These are phyloP conservation scores for Venturia nashicola DNA, from an alignment of 2,329 filamentous ascomycete genomes.

Conservation along the genomic window DNA sequence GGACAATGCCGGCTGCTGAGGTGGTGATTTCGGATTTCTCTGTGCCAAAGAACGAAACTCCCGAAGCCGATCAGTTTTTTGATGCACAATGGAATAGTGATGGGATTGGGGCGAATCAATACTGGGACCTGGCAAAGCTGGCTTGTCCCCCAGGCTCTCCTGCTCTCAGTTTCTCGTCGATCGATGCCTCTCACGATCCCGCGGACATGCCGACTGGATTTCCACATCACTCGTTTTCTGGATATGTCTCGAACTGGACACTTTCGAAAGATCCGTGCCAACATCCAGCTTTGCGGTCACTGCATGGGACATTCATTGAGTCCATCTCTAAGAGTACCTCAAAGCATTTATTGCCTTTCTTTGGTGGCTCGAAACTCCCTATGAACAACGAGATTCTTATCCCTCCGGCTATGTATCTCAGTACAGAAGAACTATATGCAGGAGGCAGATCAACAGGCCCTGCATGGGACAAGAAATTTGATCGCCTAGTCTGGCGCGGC, in stretches of 20 bases:
- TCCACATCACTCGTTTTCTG: slow-evolving; percentile 24
- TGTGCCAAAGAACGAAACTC: slow-evolving; percentile 14
- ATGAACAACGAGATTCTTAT: slow-evolving; percentile 41
- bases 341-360: slow-evolving; percentile 34
- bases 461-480: slow-evolving; percentile 30
- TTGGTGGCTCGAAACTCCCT: slow-evolving; percentile 36
- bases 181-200: slow-evolving; percentile 26
- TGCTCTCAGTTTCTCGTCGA: slow-evolving; percentile 20
- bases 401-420: slow-evolving; percentile 38
- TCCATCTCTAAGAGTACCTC: slow-evolving; percentile 32
- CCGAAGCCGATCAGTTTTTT: slow-evolving; percentile 7
- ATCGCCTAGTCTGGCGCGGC: slow-evolving; percentile 34
- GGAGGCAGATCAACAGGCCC: slow-evolving; percentile 23
- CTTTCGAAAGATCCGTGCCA: slow-evolving; percentile 31
- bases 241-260: slow-evolving; percentile 37
- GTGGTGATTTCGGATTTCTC: slow-evolving; percentile 20
- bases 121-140: slow-evolving; percentile 30
- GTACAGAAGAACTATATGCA: slow-evolving; percentile 29
- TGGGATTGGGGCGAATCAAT: slow-evolving; percentile 19
- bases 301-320: slow-evolving; percentile 37
- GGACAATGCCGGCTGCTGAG: slow-evolving; percentile 16
- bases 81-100: slow-evolving; percentile 20
- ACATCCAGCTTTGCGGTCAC: slow-evolving; percentile 31
- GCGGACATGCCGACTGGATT: slow-evolving; percentile 20
- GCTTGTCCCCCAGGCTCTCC: slow-evolving; percentile 28